Conservation (phyloP, 306 rosid genomes). For the Medicago lupulina region DNA sequence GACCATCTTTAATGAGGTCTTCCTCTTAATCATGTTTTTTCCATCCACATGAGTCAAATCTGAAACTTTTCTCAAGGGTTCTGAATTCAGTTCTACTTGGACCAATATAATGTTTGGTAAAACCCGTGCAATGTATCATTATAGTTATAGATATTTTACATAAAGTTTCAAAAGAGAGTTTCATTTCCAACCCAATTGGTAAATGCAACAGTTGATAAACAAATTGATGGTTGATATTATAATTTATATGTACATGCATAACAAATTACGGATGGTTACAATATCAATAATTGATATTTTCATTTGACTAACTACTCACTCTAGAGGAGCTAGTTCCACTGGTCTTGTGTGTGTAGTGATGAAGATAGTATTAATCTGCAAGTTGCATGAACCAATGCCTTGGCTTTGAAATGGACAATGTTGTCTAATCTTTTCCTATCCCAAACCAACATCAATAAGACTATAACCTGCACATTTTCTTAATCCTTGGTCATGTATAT, state of each 20-base stretch:
- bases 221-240: no score
- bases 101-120: not conserved
- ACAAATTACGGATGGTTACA: no score
- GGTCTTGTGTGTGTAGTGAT: no score
- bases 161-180: not conserved
- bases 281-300: no score
- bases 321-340: no score
- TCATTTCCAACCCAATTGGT: not conserved
- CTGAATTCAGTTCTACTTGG: not conserved
- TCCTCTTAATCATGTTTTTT: no score
- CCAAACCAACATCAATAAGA: slow-evolving; percentile 52
- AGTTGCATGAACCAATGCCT: no score
- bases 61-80: no score
- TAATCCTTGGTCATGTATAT: slow-evolving; percentile 45
- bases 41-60: not conserved
- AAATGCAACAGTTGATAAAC: not conserved
- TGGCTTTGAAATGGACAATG: not conserved
- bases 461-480: slow-evolving; percentile 57
- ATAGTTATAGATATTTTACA: not conserved
- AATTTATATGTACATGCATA: no score
- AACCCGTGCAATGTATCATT: not conserved
- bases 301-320: no score
- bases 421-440: slow-evolving; percentile 12
- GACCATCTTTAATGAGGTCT: no score
- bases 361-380: no score